Evolutionary conservation across 176 grass and related monocot genomes (phyloP), one percentile per base, ranked within the genome.

Genomic region (Tillandsia fasciculata): DNA sequence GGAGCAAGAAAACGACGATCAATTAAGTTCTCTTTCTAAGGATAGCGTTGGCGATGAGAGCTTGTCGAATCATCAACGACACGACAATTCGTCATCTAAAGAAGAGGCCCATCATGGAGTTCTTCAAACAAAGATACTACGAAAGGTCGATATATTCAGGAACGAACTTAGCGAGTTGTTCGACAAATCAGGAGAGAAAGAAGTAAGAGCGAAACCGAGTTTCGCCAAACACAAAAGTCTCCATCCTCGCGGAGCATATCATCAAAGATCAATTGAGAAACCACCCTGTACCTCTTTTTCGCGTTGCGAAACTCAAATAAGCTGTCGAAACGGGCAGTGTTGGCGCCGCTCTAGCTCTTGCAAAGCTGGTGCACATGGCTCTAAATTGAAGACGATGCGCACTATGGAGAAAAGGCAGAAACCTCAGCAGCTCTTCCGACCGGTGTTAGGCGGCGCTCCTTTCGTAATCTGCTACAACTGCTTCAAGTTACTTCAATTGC

Each of bases 381-480:
- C 33, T 42, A 42, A 42, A 42, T 42, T 7, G 33, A 42, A 42
- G 33, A 42, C 33, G 33, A 42, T 42, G 33, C 57, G 73, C 7
- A 20, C 3, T n/a, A 83, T 57, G 76, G 81, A 66, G 72, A 88
- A 26, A 64, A 75, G 77, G n/a, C 73, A 68, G 51, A 59, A 53
- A 1, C 72, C 77, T 1, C 92, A 75, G 73, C 79, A 87, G 1
- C 82, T 81, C 51, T 90, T 89, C 70, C 79, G 82, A 14, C 89
- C 94, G 0, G 81, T 93, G 53, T 72, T 99, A 50, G 50, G 78
- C 1, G 94, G 94, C 6, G 82, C 94, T 2, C 94, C 94, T n/a
- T 99, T 99, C 70, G 69, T 99, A 26, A 78, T 99, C 29, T 99
- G 94, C 80, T 88, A 84, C 9, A 77, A 52, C 72, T 97, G 94